Evolutionary conservation across 306 rosid genomes (phyloP).

Genomic region (Vicia sativa): DNA sequence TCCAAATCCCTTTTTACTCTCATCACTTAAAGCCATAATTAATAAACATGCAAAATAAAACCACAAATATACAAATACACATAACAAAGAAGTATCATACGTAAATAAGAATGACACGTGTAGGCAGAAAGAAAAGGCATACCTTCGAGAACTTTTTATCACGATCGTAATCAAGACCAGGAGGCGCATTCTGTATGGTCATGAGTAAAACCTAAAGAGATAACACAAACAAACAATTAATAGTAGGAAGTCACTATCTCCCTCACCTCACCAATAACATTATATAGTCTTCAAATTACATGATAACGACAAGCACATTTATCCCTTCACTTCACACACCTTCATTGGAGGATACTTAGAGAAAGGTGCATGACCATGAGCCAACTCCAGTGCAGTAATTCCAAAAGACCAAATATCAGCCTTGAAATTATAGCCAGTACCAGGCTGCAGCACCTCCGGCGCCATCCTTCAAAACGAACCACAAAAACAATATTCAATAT

Average conservation of each 20-base stretch:
- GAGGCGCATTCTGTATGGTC: conserved; percentile 99
- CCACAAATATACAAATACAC: neutral
- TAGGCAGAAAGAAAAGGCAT: conserved; percentile 73
- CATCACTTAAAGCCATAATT: conserved; percentile 6
- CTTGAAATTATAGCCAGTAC: conserved; percentile 93
- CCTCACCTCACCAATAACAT: neutral
- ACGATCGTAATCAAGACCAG: conserved; percentile 98
- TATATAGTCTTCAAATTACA: conserved; percentile 5
- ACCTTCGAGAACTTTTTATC: conserved; percentile 99
- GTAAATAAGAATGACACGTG: conserved; percentile 29
- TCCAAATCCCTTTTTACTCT: conserved; percentile 4
- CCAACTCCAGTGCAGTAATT: conserved; percentile 64
- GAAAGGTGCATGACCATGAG: conserved; percentile 71
- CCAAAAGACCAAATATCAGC: conserved; percentile 77
- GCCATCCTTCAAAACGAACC: conserved; percentile 78
- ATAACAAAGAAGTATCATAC: neutral
- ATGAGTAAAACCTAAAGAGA: conserved; percentile 77
- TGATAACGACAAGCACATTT: neutral
- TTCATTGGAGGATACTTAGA: conserved; percentile 70
- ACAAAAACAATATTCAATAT: neutral
- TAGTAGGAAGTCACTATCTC: conserved; percentile 10
- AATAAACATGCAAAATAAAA: conserved; percentile 14
- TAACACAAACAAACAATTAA: conserved; percentile 25
- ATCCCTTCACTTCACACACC: conserved; percentile 37
- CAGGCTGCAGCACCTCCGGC: conserved; percentile 99